Conservation (phyloP, 2,329 filamentous ascomycete species). For the Stagonosporopsis tanaceti region DNA sequence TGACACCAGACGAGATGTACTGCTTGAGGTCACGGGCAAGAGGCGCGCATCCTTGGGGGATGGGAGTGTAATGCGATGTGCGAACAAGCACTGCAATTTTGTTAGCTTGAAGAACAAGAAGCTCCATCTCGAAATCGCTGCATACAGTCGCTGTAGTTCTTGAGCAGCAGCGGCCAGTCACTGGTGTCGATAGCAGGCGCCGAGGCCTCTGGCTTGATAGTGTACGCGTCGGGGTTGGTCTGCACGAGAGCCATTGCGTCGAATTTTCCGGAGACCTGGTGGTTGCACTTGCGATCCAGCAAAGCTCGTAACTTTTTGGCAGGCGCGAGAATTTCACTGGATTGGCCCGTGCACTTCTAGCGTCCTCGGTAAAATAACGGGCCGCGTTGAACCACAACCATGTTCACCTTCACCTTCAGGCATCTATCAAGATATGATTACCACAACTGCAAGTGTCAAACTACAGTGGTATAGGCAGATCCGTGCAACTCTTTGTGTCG, state of each 20-base stretch:
- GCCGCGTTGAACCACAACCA: not conserved
- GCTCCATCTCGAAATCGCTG: slow-evolving; percentile 48
- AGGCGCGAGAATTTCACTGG: slow-evolving; percentile 17
- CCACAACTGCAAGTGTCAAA: too few species aligned
- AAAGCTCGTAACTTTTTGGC: slow-evolving; percentile 38
- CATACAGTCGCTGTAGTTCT: slow-evolving; percentile 93
- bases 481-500: too few species aligned
- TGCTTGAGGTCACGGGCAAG: slow-evolving; percentile 95
- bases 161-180: slow-evolving; percentile 90
- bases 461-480: too few species aligned
- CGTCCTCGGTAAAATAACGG: slow-evolving; percentile 11
- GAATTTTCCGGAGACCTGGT: slow-evolving; percentile 29
- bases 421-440: too few species aligned
- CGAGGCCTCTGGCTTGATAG: slow-evolving; percentile 89
- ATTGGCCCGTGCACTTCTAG: slow-evolving; percentile 2
- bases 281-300: slow-evolving; percentile 38
- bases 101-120: slow-evolving; percentile 33
- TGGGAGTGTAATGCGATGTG: slow-evolving; percentile 96
- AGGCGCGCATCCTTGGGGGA: slow-evolving; percentile 89
- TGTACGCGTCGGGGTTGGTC: slow-evolving; percentile 70
- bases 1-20: slow-evolving; percentile 96
- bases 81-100: slow-evolving; percentile 77
- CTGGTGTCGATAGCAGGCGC: slow-evolving; percentile 83
- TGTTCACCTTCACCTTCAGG: not conserved
- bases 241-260: slow-evolving; percentile 48